Evolutionary conservation across 768 basidiomycete genomes (phyloP), one percentile per base, ranked within the genome.

Genomic region (Kondoa malvinella): DNA sequence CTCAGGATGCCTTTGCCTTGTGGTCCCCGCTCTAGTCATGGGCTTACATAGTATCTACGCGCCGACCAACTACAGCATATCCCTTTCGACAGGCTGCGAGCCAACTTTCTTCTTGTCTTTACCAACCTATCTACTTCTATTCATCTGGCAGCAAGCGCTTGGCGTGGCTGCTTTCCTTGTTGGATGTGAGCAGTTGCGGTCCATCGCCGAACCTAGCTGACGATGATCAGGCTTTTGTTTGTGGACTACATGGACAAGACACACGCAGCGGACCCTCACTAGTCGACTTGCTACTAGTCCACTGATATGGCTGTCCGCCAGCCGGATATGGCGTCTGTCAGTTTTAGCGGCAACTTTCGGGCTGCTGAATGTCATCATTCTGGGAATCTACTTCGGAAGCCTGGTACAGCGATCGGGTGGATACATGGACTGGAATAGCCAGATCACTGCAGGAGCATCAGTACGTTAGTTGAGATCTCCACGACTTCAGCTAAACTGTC

Each of bases 71-170:
- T 63, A 63, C 32, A 21, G n/a, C 61, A 63, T 63, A 27, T 4
- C 27, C 61, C 12, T 21, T 32, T 17, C 16, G 12, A 3, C 61
- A 27, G 61, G 61, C 29, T 63, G 61, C 61, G 61, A 63, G 32
- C 27, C 29, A 2, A 31, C 61, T 33, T 31, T 63, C 27, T 34
- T 63, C n/a, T n/a, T 63, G 61, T 63, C 61, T 15, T n/a, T 63
- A 2, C 61, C 61, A 12, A 21, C 61, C 61, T 63, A 63, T 33
- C 27, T 63, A 4, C 61, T 63, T 21, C 31, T 63, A 27, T 63
- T 63, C 30, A 29, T 63, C 3, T 63, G 61, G 61, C 61, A 63
- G 31, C 29, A 63, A n/a, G 30, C 27, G 4, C 32, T 63, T 17
- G 27, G n/a, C 3, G 27, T 63, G 3, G 61, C 26, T 16, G 14